Evolutionary conservation across 768 basidiomycete species (phyloP).

Genomic region (Phanerodontia chrysosporium): DNA sequence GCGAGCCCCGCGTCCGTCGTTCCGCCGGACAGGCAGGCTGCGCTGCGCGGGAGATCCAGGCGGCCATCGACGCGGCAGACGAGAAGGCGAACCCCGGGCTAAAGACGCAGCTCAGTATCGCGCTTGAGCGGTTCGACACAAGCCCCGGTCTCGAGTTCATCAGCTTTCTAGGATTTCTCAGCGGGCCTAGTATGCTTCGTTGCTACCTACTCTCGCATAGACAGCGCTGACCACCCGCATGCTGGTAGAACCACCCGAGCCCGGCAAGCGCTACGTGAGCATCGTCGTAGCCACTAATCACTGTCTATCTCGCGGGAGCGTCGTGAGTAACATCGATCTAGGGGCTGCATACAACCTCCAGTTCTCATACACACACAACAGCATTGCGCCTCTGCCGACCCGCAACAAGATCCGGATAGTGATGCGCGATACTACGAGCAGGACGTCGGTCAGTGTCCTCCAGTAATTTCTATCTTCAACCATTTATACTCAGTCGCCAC

Average conservation of each 20-base stretch:
- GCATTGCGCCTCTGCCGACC: conserved; percentile 15
- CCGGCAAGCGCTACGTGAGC: conserved; percentile 23
- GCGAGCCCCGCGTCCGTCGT: neutral
- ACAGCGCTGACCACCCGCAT: neutral
- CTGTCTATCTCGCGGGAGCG: conserved; percentile 29
- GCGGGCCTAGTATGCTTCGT: neutral
- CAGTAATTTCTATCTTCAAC: neutral
- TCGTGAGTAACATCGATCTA: conserved; percentile 16
- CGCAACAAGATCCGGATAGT: conserved; percentile 23
- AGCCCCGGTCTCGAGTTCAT: conserved; percentile 22
- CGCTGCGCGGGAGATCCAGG: neutral
- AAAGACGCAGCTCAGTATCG: conserved; percentile 22
- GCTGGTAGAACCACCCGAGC: conserved; percentile 11
- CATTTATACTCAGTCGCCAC: neutral
- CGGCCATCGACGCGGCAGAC: neutral
- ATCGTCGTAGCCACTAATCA: conserved; percentile 22
- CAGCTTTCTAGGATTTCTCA: conserved; percentile 10
- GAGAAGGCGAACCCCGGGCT: conserved; percentile 14
- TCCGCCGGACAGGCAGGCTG: neutral
- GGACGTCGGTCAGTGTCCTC: conserved; percentile 22
- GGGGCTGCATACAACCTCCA: neutral
- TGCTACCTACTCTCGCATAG: neutral
- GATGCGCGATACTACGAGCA: conserved; percentile 29
- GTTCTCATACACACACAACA: conserved; percentile 16
- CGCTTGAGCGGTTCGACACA: conserved; percentile 18